Base-by-base conservation (phyloP, 305 asterid species). In the Fraxinus dipetala region DNA sequence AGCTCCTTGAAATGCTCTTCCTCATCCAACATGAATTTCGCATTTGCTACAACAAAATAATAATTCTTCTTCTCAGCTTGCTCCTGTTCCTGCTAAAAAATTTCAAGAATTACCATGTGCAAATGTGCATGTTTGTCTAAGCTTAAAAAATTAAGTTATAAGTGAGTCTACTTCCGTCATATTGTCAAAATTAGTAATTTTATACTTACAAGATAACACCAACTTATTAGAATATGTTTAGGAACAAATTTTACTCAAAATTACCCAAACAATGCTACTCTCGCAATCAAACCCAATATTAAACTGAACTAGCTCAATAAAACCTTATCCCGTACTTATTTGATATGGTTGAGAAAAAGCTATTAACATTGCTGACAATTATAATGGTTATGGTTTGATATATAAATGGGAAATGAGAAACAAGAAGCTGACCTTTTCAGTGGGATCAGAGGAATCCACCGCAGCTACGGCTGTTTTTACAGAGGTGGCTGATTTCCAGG, bases 1-100 rank as follows among this genome's bases (percentile, higher is more conserved):
- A 84, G 94, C 87, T 96, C 99, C 88, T 94, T 82, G 91, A 96
- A 96, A 85, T 96, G 99, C 93, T 96, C 99, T 89, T 96, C 99
- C 80, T 96, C 99, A 36, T 96, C 99, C 93, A 96, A 79, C 99
- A 96, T 96, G 86, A 94, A 96, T 85, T 94, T 94, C 5, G 98
- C 98, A 89, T 94, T 94, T 20, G 98, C 99, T 84, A 96, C 97
- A 26, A 96, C 84, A 78, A 94, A 96, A 82, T 94, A 93, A 75
- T 91, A 96, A 79, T 63, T 90, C 85, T 89, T 92, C 28, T 85
- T 91, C 82, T 85, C 91, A 8, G 85, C 82, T 83, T 80, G 92
- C 78, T 85, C 93, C 86, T 83, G 94, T 78, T 75, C 88, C 85
- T 85, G 76, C 2, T 8, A 24, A 6, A 18, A 6, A 74, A 84